Base-by-base conservation (phyloP, 768 basidiomycete genomes). In the Coprinellus micaceus region DNA sequence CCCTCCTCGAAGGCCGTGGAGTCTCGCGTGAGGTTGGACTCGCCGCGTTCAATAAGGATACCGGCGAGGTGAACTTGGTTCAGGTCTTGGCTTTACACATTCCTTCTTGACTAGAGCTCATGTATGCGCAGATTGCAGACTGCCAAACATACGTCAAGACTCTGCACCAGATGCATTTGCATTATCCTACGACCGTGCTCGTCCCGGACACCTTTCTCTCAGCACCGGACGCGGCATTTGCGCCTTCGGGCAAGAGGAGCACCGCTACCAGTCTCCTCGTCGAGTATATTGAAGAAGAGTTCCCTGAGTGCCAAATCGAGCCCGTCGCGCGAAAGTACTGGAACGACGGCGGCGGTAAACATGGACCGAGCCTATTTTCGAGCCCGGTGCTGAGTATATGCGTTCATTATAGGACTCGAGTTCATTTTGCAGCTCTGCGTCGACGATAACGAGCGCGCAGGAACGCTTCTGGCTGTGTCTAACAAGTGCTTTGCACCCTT, bases 71-170 rank as follows among this genome's bases (percentile, higher is more conserved):
- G 19, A 77, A 84, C 67, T 74, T 95, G 15, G 83, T 92, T 17
- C 93, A 96, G 79, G 92, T 50, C n/a, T 56, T 21, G 9, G 53
- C 37, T 21, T 45, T 52, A 29, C 48, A 10, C 7, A 6, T 33
- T 33, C 33, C 7, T 33, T 6, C 26, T 39, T 11, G 26, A n/a
- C 46, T 46, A 21, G 10, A 22, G 39, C 5, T 47, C 22, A 11
- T 51, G 36, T 60, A 95, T n/a, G 33, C 33, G 33, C 13, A 33
- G 91, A 77, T 93, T 28, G 83, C 87, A 33, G 94, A 97, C 66
- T 88, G 88, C 56, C 85, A 90, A 54, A 94, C 93, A 13, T 95
- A 93, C 60, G 86, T 92, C 57, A 94, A 94, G 69, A 90, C 91
- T 0, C 69, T 94, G 19, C 89, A 93, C 64, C 91, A 93, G 59